A percentile compares a stretch with the other conserved stretches of the same genome.
These are phyloP conservation scores for Allantophomopsis cytisporea DNA, from an alignment of 2,329 filamentous ascomycete species.

Conservation along the genomic window DNA sequence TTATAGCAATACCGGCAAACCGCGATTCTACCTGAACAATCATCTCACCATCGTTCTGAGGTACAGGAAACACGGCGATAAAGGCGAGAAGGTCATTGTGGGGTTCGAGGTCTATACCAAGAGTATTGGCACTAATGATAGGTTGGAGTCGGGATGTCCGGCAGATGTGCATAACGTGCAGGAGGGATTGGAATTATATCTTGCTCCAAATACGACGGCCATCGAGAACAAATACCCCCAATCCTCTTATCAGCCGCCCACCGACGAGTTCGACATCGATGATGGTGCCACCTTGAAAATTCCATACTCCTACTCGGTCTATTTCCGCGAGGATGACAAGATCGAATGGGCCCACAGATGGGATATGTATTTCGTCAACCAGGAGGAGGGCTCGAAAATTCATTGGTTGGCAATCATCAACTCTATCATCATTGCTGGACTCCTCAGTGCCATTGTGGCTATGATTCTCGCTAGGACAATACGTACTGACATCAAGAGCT, in stretches of 20 bases:
- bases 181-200: slow-evolving; percentile 54
- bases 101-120: slow-evolving; percentile 87
- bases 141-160: slow-evolving; percentile 54
- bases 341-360: slow-evolving; percentile 77
- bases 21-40: slow-evolving; percentile 69
- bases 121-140: slow-evolving; percentile 51
- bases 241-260: slow-evolving; percentile 40
- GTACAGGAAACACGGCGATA: slow-evolving; percentile 55
- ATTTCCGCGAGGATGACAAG: slow-evolving; percentile 70
- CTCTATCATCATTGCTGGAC: slow-evolving; percentile 68
- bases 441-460: slow-evolving; percentile 66
- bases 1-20: slow-evolving; percentile 41
- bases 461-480: slow-evolving; percentile 73
- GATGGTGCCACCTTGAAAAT: slow-evolving; percentile 56
- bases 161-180: slow-evolving; percentile 48
- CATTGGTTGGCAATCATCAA: slow-evolving; percentile 87
- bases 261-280: slow-evolving; percentile 41
- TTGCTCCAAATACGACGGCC: slow-evolving; percentile 47
- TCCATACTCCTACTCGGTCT: slow-evolving; percentile 81
- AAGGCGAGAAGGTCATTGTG: slow-evolving; percentile 67
- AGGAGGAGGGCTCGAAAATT: slow-evolving; percentile 67
- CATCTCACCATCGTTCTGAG: slow-evolving; percentile 78
- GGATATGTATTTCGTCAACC: slow-evolving; percentile 83
- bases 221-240: slow-evolving; percentile 37
- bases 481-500: slow-evolving; percentile 63